Evolutionary conservation across 2,329 filamentous ascomycete genomes (phyloP).

Genomic region (Lasiodiplodia theobromae): DNA sequence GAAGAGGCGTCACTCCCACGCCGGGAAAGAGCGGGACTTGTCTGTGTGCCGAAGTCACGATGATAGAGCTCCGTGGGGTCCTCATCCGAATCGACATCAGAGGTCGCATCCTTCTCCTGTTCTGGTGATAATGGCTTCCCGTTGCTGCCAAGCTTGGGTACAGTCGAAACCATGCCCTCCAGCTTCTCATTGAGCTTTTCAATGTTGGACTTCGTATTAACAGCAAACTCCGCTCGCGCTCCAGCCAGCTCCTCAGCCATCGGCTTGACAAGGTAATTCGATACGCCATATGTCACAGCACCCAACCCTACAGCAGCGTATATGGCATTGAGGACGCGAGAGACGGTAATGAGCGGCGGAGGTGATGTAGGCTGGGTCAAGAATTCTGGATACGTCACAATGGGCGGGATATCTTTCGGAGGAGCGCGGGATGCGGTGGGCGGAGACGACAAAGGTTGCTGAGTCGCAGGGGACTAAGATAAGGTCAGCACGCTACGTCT

Average conservation of each 20-base stretch:
- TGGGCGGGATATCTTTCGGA: constrained; percentile 61
- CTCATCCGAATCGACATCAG: constrained; percentile 53
- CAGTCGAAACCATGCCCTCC: constrained; percentile 66
- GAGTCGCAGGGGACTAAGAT: constrained; percentile 17
- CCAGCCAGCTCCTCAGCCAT: constrained; percentile 63
- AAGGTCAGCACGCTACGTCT: constrained; percentile 6
- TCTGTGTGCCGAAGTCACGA: constrained; percentile 81
- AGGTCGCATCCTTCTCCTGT: constrained; percentile 36
- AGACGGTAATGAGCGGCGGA: constrained; percentile 65
- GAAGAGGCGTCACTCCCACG: constrained; percentile 35
- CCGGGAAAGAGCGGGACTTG: constrained; percentile 55
- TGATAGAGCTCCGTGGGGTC: constrained; percentile 82
- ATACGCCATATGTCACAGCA: constrained; percentile 71
- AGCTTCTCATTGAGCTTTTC: constrained; percentile 64
- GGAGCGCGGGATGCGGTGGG: constrained; percentile 7
- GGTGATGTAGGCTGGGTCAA: constrained; percentile 65
- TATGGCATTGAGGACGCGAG: constrained; percentile 62
- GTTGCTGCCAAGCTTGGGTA: constrained; percentile 54
- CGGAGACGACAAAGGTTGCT: constrained; percentile 2
- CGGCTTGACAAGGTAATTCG: constrained; percentile 71
- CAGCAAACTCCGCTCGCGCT: constrained; percentile 64
- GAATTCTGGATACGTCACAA: constrained; percentile 73
- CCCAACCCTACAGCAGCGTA: constrained; percentile 64
- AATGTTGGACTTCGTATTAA: constrained; percentile 60
- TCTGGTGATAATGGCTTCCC: constrained; percentile 33